Conservation (phyloP, 2,329 filamentous ascomycete species). For the Plectosphaerella cucumerina region DNA sequence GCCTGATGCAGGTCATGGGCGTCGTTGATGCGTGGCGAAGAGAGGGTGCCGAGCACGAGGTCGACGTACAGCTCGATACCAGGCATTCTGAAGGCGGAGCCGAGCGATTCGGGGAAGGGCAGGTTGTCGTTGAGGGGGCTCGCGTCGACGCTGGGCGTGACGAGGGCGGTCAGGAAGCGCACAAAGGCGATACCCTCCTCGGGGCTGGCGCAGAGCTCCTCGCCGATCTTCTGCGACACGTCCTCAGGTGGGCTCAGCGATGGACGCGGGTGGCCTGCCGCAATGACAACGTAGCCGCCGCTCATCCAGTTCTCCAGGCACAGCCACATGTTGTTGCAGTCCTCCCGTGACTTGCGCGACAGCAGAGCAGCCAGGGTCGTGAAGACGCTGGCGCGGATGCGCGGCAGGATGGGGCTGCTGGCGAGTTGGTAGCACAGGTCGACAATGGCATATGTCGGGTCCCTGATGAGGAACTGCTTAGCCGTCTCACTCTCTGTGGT, state of each 20-base stretch:
- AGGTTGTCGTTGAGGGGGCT: constrained; percentile 67
- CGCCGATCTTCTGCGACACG: constrained; percentile 64
- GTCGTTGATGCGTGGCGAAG: constrained; percentile 63
- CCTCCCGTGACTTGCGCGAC: constrained; percentile 63
- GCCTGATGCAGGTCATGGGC: constrained; percentile 64
- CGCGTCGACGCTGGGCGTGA: constrained; percentile 60
- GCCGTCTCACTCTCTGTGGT: constrained; percentile 69
- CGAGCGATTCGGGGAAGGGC: constrained; percentile 83
- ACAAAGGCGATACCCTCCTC: constrained; percentile 86
- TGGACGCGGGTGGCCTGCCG: constrained; percentile 20
- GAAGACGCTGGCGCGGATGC: constrained; percentile 81
- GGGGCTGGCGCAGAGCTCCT: constrained; percentile 71
- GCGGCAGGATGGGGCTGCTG: constrained; percentile 69
- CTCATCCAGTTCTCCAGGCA: constrained; percentile 77
- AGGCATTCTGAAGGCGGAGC: constrained; percentile 67
- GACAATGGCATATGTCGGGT: constrained; percentile 62
- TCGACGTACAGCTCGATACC: constrained; percentile 93
- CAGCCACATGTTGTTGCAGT: constrained; percentile 74
- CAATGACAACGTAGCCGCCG: constrained; percentile 41
- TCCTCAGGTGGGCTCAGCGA: constrained; percentile 23
- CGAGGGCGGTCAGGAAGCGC: constrained; percentile 67
- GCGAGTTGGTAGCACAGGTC: constrained; percentile 75
- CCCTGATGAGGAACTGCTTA: constrained; percentile 68
- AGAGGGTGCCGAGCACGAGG: constrained; percentile 77
- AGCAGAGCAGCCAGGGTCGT: constrained; percentile 72